Base-by-base conservation (phyloP, 495 filamentous ascomycete genomes). In the Geoglossum glabrum region DNA sequence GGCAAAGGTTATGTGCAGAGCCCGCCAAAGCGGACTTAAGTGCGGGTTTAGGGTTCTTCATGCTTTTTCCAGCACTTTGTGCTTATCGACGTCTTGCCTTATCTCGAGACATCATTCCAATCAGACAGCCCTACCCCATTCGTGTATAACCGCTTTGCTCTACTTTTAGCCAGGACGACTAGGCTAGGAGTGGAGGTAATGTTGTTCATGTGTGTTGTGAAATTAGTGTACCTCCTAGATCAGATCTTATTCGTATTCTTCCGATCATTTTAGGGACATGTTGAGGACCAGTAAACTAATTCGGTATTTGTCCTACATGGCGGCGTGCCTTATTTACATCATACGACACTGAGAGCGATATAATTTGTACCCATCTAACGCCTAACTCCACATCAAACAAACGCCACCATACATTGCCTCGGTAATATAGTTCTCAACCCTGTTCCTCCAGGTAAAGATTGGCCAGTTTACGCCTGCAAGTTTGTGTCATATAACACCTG, bases 1-100 rank as follows among this genome's bases (percentile, higher is more conserved):
- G 88, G 89, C 70, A 76, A 79, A 70, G 87, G 88, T 61, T 79
- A 82, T 73, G 80, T 95, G 47, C 90, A 96, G 73, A 87, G 83
- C 71, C 61, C 70, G 58, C 71, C 77, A 50, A 54, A 56, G 34
- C 59, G 31, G 26, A 49, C 13, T 6, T 47, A 58, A 19, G 30
- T 19, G 21, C n/a, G n/a, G 25, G n/a, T 25, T 31, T 9, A 19
- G 17, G 31, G 15, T 19, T 27, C 33, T 43, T 46, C 17, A 11
- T 5, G 0, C 11, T 9, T 54, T 17, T 19, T 5, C 3, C n/a
- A 54, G 3, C 15, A 31, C 51, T 54, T 54, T 36, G 19, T 56
- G 33, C 40, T 27, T 27, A 4, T 19, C 30, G 28, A 38, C 15
- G 23, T 45, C 54, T 45, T 2, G 9, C 21, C 25, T 34, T 6